These are phyloP conservation scores for Ogataea neopini DNA, from an alignment of 805 yeast genomes.

Conservation along the genomic window DNA sequence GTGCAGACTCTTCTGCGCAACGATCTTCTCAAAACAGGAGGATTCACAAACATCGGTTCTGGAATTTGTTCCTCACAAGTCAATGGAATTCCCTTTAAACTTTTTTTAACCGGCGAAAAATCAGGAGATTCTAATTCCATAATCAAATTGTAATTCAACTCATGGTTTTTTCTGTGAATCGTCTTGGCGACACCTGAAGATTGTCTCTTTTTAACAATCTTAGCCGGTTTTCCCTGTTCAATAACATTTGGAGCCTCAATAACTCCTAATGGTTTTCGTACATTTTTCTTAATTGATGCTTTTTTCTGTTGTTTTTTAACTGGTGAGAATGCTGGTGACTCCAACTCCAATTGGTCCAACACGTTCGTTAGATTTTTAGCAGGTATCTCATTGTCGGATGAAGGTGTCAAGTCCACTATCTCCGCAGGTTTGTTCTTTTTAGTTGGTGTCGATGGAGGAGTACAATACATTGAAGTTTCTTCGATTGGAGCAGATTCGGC, in stretches of 20 bases:
- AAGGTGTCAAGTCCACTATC: background rate
- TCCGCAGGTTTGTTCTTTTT: constrained; percentile 2
- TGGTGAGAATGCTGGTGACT: constrained; percentile 17
- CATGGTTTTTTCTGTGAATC: background rate
- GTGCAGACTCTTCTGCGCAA: constrained; percentile 1
- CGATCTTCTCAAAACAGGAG: background rate
- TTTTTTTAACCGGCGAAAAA: constrained; percentile 14
- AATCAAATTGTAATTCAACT: constrained; percentile 1
- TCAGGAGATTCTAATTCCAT: constrained; percentile 15
- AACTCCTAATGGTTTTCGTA: background rate
- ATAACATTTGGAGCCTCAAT: background rate
- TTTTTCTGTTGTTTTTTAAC: constrained; percentile 2
- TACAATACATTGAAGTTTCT: constrained; percentile 22
- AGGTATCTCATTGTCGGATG: background rate
- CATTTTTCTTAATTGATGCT: background rate
- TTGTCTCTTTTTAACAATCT: background rate
- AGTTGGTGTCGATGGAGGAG: constrained; percentile 28
- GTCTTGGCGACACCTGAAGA: constrained; percentile 4
- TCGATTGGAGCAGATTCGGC: constrained; percentile 29
- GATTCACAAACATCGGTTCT: background rate
- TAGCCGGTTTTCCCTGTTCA: background rate
- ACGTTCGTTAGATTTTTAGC: background rate
- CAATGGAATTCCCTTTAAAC: background rate
- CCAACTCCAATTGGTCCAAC: constrained; percentile 3
- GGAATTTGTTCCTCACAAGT: background rate